phyloP scores from a whole-genome alignment of 257 asterid species.

The Ophiorrhiza pumila region DNA sequence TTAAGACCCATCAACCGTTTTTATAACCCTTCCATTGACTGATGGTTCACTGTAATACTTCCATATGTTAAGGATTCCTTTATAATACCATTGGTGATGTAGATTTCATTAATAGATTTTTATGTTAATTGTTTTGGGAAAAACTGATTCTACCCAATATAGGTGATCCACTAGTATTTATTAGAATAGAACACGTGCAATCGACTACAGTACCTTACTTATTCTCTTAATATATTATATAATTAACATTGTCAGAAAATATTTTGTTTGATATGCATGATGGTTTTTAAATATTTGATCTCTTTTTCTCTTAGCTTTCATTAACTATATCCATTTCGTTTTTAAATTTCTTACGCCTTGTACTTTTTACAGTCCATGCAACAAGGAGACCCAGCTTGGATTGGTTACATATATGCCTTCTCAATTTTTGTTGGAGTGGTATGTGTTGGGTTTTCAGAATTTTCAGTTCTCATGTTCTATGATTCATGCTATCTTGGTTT shows the following conservation, averaged over 20 bases:
- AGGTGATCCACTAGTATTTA: neutral
- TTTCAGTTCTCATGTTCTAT: neutral
- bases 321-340: neutral
- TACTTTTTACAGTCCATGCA: slow-evolving; percentile 76
- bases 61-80: neutral
- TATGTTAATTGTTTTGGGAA: neutral
- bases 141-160: neutral
- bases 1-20: neutral
- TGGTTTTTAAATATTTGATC: neutral
- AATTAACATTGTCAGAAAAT: neutral
- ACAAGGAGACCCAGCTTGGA: slow-evolving; percentile 97
- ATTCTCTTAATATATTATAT: neutral
- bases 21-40: no score
- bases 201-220: neutral
- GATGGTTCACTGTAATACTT: neutral
- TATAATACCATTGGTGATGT: neutral
- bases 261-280: neutral
- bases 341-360: slow-evolving; percentile 2
- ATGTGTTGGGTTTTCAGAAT: slow-evolving; percentile 27
- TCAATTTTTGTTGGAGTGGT: slow-evolving; percentile 93
- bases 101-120: neutral
- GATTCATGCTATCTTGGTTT: neutral
- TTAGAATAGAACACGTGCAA: neutral
- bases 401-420: slow-evolving; percentile 92
- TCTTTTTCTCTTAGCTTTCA: neutral